Evolutionary conservation across 345 rosid genomes (phyloP).

Genomic region (Corymbia maculata): DNA sequence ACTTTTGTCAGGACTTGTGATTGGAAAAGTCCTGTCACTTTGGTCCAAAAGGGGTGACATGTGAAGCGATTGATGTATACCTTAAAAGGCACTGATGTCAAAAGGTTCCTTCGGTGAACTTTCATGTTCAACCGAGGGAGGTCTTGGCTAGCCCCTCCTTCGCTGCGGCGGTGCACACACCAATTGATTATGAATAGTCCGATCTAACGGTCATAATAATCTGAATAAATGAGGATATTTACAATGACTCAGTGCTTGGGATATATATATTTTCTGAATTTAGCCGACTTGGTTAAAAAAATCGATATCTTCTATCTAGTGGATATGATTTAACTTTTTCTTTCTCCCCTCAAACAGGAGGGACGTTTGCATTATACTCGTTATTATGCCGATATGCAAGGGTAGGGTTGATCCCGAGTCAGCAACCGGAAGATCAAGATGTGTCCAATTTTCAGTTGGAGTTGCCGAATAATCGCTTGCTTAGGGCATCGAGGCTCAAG

Average conservation of each 20-base stretch:
- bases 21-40: neutral
- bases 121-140: neutral
- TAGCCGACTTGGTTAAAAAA: neutral
- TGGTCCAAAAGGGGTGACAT: neutral
- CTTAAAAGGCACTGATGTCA: neutral
- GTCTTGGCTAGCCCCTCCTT: neutral
- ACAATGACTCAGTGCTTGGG: neutral
- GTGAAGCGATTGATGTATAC: neutral
- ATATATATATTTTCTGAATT: neutral
- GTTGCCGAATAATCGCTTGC: constrained; percentile 12
- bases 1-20: neutral
- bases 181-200: neutral
- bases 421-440: constrained; percentile 25
- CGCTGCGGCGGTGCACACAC: neutral
- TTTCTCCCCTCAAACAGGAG: constrained; percentile 7
- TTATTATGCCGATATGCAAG: constrained; percentile 37
- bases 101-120: neutral
- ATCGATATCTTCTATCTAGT: neutral
- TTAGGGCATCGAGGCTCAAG: constrained; percentile 19
- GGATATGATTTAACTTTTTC: no score
- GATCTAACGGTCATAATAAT: neutral
- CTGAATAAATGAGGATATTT: neutral
- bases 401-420: constrained; percentile 37
- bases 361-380: constrained; percentile 49
- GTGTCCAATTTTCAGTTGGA: constrained; percentile 24